Evolutionary conservation across 352 stramenopile species (phyloP).

Genomic region (Phytopythium cucurbitacearum): DNA sequence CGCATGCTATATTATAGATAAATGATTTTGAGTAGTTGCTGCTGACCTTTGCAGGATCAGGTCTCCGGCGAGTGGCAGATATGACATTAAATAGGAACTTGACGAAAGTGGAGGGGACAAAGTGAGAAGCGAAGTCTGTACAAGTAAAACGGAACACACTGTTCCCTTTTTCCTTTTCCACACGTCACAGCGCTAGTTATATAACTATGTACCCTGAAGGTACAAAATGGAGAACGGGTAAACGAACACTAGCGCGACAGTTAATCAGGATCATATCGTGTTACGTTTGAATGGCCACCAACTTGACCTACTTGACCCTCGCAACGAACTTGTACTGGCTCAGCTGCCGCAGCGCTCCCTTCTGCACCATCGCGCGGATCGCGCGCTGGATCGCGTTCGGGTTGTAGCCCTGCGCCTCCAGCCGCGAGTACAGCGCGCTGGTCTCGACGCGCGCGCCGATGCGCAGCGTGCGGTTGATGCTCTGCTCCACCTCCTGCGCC

Average conservation of each 20-base stretch:
- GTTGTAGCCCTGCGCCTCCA: constrained; percentile 80
- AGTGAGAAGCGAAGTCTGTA: too few relatives aligned
- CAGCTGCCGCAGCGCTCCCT: constrained; percentile 68
- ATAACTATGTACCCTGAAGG: too few relatives aligned
- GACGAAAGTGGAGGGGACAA: too few relatives aligned
- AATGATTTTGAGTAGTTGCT: too few relatives aligned
- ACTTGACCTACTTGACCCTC: constrained; percentile 50
- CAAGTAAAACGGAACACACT: too few relatives aligned
- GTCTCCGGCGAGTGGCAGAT: too few relatives aligned
- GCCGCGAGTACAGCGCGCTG: constrained; percentile 70
- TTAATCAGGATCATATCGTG: background rate
- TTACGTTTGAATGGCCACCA: background rate
- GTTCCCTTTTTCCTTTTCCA: too few relatives aligned
- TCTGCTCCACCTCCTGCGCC: constrained; percentile 76
- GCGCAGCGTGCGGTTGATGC: constrained; percentile 77
- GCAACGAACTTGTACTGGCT: constrained; percentile 88
- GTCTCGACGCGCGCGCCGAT: constrained; percentile 81
- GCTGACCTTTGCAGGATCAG: too few relatives aligned
- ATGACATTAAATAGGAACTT: too few relatives aligned
- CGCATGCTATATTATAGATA: too few relatives aligned
- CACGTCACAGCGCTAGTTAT: too few relatives aligned
- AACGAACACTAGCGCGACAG: background rate
- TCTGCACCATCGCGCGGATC: constrained; percentile 85
- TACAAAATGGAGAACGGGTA: too few relatives aligned
- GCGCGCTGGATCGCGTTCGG: constrained; percentile 83